Base-by-base conservation (phyloP, 371 early-diverging fungal species). In the Haplosporangium sp. region DNA sequence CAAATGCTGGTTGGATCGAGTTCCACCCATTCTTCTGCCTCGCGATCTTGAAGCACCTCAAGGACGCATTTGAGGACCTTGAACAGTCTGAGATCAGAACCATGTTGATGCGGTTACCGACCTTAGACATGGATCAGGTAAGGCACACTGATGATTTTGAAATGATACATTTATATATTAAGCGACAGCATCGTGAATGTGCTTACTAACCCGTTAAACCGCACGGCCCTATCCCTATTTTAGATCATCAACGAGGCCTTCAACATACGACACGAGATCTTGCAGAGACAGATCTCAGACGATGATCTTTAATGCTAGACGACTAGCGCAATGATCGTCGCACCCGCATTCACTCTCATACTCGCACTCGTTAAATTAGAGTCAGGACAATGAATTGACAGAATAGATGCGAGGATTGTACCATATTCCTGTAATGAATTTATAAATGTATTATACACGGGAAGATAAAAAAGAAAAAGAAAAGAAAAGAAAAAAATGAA, bases 71-170 rank as follows among this genome's bases (percentile, higher is more conserved):
- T 40, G 96, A 96, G 69, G 95, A 95, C 47, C 84, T 95, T 50
- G 96, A 96, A 73, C 94, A 95, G 72, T 93, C 93, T 0, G 95
- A 96, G 70, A 96, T 96, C 55, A 84, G 92, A 66, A 90, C 93
- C 3, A 83, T 92, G 81, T 74, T 96, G 71, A 83, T 93, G 66
- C 84, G 92, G 20, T 83, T 96, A 58, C 95, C 96, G 4, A 56
- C 64, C 29, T 52, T 94, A 80, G 90, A 94, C 59, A 89, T 94
- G 83, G 85, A 82, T 46, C 84, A 84, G 76, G 89, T 88, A 85
- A 75, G 74, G 69, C 23, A 29, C 18, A 48, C 36, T 37, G 51
- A 40, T 14, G 14, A 40, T 41, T 38, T 21, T 23, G 6, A 0
- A 51, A 16, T 18, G 20, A 50, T 50, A n/a, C 45, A 6, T 37